Evolutionary conservation across 2,329 filamentous ascomycete genomes (phyloP).

Genomic region (Pseudogymnoascus sp.): DNA sequence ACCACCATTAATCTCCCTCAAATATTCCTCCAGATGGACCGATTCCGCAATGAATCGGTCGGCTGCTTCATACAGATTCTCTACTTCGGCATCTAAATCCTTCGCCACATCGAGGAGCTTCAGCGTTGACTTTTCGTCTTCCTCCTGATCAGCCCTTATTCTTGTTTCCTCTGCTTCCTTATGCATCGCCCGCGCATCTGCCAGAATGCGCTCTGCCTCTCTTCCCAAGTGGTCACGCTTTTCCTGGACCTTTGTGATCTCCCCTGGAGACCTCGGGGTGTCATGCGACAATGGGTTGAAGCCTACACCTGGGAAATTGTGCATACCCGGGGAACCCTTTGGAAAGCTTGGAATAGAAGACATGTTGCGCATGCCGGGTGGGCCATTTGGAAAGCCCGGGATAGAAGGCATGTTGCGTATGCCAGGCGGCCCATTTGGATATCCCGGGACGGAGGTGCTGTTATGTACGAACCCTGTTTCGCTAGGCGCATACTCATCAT

Average conservation of each 20-base stretch:
- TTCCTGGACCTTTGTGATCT: background rate
- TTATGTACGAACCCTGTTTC: background rate
- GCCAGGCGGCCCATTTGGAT: background rate
- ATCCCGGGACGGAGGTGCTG: background rate
- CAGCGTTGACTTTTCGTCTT: background rate
- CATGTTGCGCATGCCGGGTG: background rate
- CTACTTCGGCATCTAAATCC: background rate
- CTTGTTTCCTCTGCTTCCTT: slow-evolving; percentile 6
- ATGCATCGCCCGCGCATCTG: background rate
- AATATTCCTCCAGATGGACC: background rate
- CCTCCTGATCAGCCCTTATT: background rate
- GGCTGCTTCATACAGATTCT: background rate
- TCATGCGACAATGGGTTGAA: background rate
- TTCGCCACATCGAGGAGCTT: slow-evolving; percentile 7
- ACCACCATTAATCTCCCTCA: background rate
- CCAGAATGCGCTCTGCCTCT: background rate
- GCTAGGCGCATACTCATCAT: background rate
- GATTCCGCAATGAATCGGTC: slow-evolving; percentile 5
- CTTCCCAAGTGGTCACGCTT: slow-evolving; percentile 1
- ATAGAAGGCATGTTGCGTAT: background rate
- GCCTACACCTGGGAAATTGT: background rate
- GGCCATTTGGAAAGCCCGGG: background rate
- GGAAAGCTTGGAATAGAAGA: background rate
- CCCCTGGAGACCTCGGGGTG: background rate
- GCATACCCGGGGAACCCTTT: background rate